Percentiles rank a stretch among this genome's conserved stretches.
Conservation (phyloP, 441 rosid genomes). For the Adansonia gregorii region DNA sequence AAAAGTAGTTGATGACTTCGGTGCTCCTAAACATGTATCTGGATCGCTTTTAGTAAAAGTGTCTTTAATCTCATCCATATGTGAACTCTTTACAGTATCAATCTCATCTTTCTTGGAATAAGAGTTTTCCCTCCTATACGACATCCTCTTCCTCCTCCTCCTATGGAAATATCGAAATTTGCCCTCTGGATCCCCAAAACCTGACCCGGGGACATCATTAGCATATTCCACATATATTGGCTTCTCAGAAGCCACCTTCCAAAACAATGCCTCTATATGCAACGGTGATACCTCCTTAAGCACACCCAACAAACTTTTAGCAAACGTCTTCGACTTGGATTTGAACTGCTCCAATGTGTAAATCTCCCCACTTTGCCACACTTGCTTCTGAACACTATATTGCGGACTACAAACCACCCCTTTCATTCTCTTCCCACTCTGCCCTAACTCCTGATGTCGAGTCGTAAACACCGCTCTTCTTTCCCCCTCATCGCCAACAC, state of each 20-base stretch:
- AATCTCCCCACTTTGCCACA: slow-evolving; percentile 97
- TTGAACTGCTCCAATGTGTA: slow-evolving; percentile 98
- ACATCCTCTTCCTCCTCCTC: slow-evolving; percentile 70
- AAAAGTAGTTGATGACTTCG: slow-evolving; percentile 38
- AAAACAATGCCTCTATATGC: slow-evolving; percentile 82
- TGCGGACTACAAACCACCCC: slow-evolving; percentile 49
- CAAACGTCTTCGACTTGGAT: slow-evolving; percentile 79
- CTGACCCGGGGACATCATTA: slow-evolving; percentile 98
- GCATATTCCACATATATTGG: slow-evolving; percentile 94
- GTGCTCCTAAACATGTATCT: slow-evolving; percentile 36
- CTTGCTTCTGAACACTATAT: slow-evolving; percentile 73
- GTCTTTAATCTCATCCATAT: slow-evolving; percentile 36
- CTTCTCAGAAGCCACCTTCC: slow-evolving; percentile 89
- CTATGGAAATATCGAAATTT: slow-evolving; percentile 64
- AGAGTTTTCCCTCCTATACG: slow-evolving; percentile 57
- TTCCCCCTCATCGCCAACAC: slow-evolving; percentile 45
- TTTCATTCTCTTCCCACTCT: slow-evolving; percentile 59
- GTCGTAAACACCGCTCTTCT: slow-evolving; percentile 88
- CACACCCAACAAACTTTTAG: slow-evolving; percentile 62
- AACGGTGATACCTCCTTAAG: slow-evolving; percentile 73
- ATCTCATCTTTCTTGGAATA: slow-evolving; percentile 38
- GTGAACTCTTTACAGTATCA: slow-evolving; percentile 29
- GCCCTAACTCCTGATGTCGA: slow-evolving; percentile 96
- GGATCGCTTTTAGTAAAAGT: slow-evolving; percentile 33
- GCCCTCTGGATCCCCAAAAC: slow-evolving; percentile 84